Base-by-base conservation (phyloP, 2,329 filamentous ascomycete species). In the Lecanicillium sp. region DNA sequence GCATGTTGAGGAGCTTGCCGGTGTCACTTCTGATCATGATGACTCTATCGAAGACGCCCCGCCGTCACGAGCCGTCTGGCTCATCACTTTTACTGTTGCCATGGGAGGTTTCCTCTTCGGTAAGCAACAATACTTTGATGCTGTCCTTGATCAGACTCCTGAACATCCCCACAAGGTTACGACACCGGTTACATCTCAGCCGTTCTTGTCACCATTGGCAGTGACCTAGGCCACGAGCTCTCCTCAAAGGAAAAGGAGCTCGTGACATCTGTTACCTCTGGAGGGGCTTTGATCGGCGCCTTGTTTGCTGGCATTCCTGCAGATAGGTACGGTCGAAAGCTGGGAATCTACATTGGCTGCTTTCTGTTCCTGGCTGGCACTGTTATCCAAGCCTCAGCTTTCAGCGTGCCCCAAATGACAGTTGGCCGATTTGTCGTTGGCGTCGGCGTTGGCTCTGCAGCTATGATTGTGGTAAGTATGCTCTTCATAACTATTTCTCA, bases 201-300 rank as follows among this genome's bases (percentile, higher is more conserved):
- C 12, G 49, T 48, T 9, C 25, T 52, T 5, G 45, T 52, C 11
- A 45, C 51, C 33, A 44, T 51, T 4, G 48, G 49, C 6, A 49
- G 49, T 5, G 48, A 48, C 4, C 35, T 44, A n/a, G 48, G 49
- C 13, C 35, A 18, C 7, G 48, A 45, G 6, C 32, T 51, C 22
- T 25, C 22, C 22, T 7, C 6, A 6, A 25, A 25, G 22, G 67
- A 74, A 43, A 64, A 69, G 44, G 68, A 74, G 45, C 54, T 73
- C 19, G 62, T 73, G 27, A 73, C 70, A 1, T 71, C 70, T 0
- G 59, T 73, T 14, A 70, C 64, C 15, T 69, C 64, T 6, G 69
- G 63, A 1, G 51, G 52, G 29, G 52, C 51, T 13, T 49, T 54
- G 7, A 38, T 54, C 6, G 52, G 51, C 8, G 52, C 52, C 19